Evolutionary conservation across 345 rosid genomes (phyloP), one percentile per base, ranked within the genome.

Genomic region (Jatropha curcas): DNA sequence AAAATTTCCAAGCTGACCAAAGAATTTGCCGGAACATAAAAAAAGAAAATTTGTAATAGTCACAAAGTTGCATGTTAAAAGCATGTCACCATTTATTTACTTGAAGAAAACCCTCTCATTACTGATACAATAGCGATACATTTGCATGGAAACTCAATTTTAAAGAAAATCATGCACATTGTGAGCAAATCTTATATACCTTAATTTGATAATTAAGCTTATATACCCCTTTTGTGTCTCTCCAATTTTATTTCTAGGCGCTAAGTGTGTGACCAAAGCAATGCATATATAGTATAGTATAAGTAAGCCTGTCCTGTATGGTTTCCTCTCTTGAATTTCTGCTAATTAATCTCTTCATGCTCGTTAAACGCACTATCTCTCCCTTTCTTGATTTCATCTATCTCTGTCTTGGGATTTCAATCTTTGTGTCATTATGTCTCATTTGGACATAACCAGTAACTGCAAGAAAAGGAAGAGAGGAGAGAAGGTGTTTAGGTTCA

Each of bases 401-500:
- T n/a, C n/a, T n/a, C n/a, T n/a, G n/a, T n/a, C 69, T 57, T 60
- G 19, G 25, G 1, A 39, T 39, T 39, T 37, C 5, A n/a, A 60
- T 60, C 58, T 60, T 57, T 14, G 28, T 30, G 12, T 25, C 2
- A 28, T 24, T 13, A 79, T 81, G 81, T 74, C 84, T n/a, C 71
- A 55, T 65, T 66, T 79, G 43, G 85, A 76, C 33, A 28, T 72
- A 34, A 57, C 6, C 8, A 61, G 48, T 22, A 39, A 70, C 1
- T 50, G 75, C 74, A 90, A 84, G 84, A 94, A 87, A 79, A 89
- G 97, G 72, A 94, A 84, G 86, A 90, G 93, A 76, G 92, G 89
- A 7, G 90, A 84, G 74, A 88, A 85, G 76, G 88, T 79, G 56
- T 94, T 90, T 27, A 84, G 88, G 82, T 86, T 94, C 78, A 90